Evolutionary conservation across 2,329 filamentous ascomycete genomes (phyloP), one percentile per base, ranked within the genome.

Genomic region (Trichophyton rubrum): DNA sequence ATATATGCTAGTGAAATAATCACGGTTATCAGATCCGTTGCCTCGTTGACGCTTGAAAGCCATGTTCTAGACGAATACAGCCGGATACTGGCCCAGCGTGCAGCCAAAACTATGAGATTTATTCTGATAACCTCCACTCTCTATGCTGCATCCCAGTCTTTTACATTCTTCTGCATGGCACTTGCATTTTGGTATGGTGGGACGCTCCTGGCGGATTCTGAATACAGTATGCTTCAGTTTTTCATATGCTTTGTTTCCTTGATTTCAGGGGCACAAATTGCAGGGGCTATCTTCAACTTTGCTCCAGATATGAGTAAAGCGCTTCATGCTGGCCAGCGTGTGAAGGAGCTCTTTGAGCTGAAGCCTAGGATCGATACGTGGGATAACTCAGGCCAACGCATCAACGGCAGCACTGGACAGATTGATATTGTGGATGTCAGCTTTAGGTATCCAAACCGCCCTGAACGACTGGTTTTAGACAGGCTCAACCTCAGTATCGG

Each of bases 131-230:
- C 89, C 0, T 91, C 88, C 13, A 70, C 80, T 0, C 82, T 96
- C 4, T 97, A 95, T 69, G 90, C 90, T 0, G 82, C 85, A 1
- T 89, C 89, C 0, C 91, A 96, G 74, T 90, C 88, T 0, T 77
- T 95, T 62, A 83, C 89, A 62, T 95, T 95, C 75, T 78, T 90
- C 51, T 89, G 86, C 66, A 86, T 92, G 62, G 90, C 90, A 0
- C 82, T 96, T 2, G 90, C 87, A 1, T 96, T 96, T 78, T 96
- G 89, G 89, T 96, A 92, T 68, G 90, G 90, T 62, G 88, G 89
- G 38, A 87, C 80, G 0, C 77, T 93, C 35, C 86, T 96, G 59
- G 85, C 81, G 22, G 80, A 80, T 60, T 69, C 74, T 56, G 88
- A 95, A 70, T 92, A 93, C 71, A 72, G 74, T 65, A 80, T 90